These are phyloP conservation scores for Chaetomium olivaceum DNA, from an alignment of 2,329 filamentous ascomycete genomes.

Conservation along the genomic window DNA sequence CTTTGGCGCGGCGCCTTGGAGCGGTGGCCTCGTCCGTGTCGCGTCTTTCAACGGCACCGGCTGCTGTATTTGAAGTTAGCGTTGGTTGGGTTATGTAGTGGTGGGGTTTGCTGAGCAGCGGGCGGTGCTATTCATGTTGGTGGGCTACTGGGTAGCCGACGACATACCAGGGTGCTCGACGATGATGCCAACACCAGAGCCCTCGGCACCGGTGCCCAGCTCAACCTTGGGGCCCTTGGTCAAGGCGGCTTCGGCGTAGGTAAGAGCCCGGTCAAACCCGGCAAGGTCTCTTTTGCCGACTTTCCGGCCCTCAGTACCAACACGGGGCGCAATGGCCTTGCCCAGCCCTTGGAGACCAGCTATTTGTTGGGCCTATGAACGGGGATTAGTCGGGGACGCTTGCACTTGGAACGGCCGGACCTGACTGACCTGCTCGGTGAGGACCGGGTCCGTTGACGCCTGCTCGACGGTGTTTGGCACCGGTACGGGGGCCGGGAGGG, in stretches of 20 bases:
- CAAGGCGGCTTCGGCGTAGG: constrained; percentile 48
- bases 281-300: constrained; percentile 47
- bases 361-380: constrained; percentile 42
- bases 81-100: neutral
- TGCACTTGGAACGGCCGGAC: neutral
- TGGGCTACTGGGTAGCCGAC: neutral
- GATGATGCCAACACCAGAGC: constrained; percentile 44
- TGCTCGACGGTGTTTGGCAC: constrained; percentile 28
- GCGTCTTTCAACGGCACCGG: constrained; percentile 26
- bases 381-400: neutral
- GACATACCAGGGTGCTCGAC: constrained; percentile 37
- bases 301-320: constrained; percentile 14
- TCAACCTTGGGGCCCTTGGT: constrained; percentile 50
- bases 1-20: constrained; percentile 44
- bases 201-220: constrained; percentile 47
- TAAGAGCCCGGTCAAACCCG: constrained; percentile 50
- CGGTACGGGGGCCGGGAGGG: constrained; percentile 19
- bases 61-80: constrained; percentile 2
- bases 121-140: neutral
- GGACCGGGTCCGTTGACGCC: constrained; percentile 36
- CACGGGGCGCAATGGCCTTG: constrained; percentile 50
- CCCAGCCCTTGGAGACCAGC: constrained; percentile 50
- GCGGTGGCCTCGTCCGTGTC: constrained; percentile 24
- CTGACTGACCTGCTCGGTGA: constrained; percentile 41
- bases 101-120: neutral